Conservation (phyloP, 1,284 basidiomycete genomes). For the Fistulina hepatica region DNA sequence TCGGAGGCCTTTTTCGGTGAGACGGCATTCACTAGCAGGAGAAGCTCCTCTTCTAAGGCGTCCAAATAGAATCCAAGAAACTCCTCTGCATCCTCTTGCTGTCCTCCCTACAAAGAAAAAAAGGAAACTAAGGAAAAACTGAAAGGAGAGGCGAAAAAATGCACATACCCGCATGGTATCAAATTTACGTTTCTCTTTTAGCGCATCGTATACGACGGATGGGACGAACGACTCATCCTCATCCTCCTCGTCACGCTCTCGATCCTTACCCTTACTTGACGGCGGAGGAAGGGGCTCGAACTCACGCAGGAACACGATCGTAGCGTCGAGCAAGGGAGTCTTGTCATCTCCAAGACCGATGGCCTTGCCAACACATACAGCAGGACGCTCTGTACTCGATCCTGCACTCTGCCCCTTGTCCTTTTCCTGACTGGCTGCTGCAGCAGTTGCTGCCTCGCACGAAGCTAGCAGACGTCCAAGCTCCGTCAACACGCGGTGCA, state of each 20-base stretch:
- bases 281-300: slow-evolving; percentile 34
- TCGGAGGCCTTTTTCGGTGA: slow-evolving; percentile 23
- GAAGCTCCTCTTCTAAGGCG: slow-evolving; percentile 88
- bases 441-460: slow-evolving; percentile 7
- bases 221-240: slow-evolving; percentile 72
- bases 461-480: slow-evolving; percentile 43
- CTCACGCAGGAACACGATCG: slow-evolving; percentile 73
- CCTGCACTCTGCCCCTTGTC: slow-evolving; percentile 18
- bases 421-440: neutral
- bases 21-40: slow-evolving; percentile 48
- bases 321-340: slow-evolving; percentile 76
- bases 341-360: slow-evolving; percentile 26
- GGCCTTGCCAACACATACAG: slow-evolving; percentile 16
- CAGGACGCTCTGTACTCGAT: slow-evolving; percentile 4
- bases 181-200: slow-evolving; percentile 91
- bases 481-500: slow-evolving; percentile 71
- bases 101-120: slow-evolving; percentile 51
- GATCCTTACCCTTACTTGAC: slow-evolving; percentile 29
- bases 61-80: slow-evolving; percentile 97
- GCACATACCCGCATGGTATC: slow-evolving; percentile 78
- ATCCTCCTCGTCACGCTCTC: slow-evolving; percentile 30
- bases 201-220: slow-evolving; percentile 87
- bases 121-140: neutral
- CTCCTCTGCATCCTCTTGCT: slow-evolving; percentile 98
- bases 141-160: slow-evolving; percentile 7